Evolutionary conservation across 2,329 filamentous ascomycete species (phyloP), one percentile per base, ranked within the genome.

Genomic region (Mycocentrospora acerina): DNA sequence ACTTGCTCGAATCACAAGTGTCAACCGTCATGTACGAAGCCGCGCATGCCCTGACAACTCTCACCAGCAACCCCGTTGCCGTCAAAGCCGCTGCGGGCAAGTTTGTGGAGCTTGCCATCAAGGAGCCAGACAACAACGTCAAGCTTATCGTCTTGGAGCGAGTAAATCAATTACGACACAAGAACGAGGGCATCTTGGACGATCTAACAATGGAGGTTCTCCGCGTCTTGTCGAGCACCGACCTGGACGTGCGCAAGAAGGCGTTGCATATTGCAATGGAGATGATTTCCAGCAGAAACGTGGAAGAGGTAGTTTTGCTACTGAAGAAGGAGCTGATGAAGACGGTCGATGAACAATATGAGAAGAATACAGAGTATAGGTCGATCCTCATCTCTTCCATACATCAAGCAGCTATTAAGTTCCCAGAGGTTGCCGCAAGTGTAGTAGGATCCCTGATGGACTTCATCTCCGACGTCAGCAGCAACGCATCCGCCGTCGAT

Each of bases 241-340:
- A 98, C 71, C 86, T 98, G 51, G 93, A 97, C 62, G 93, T 98
- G 36, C 84, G 93, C 59, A 85, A 85, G 69, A 97, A 97, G 71
- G 90, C 91, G 12, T 79, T 98, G 18, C 78, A 81, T 40, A 88
- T 98, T 59, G 90, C 90, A 10, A 76, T 98, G 67, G 90, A 96
- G 52, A 97, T 98, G 93, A 89, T 98, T 4, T 93, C 91, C 0
- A 96, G 90, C 79, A 95, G 95, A 74, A 98, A 98, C 52, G 90
- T 98, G 6, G 93, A 97, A 65, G 93, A 98, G 62, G 93, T 98
- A 11, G 88, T 98, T 15, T 80, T 97, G 60, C 78, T 98, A 1
- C 77, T 98, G 44, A 98, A 98, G 76, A 98, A 98, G 69, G 93
- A 98, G 66, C 80, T 98, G 18, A 84, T 89, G 48, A 98, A 97